Percentiles rank a stretch among this genome's conserved stretches.
Conservation (phyloP, 116 monocot genomes). For the Papilionanthe hybrid region DNA sequence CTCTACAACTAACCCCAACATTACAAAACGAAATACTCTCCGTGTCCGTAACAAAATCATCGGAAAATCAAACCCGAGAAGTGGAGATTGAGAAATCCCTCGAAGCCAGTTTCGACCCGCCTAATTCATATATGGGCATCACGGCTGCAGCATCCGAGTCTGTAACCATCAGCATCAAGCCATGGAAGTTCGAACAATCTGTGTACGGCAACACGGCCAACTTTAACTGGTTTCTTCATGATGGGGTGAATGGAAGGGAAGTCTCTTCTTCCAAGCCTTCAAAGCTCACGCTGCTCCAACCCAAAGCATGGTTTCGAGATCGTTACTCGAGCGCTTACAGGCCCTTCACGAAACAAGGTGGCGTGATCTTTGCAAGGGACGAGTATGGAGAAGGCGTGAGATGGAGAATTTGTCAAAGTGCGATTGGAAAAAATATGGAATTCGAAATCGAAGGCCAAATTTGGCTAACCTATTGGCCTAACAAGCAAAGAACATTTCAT, state of each 20-base stretch:
- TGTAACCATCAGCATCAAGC: conserved; percentile 49
- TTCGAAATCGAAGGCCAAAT: conserved; percentile 70
- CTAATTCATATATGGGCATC: conserved; percentile 36
- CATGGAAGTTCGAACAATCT: conserved; percentile 79
- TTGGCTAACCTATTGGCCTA: conserved; percentile 81
- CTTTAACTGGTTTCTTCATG: conserved; percentile 71
- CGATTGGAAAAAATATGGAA: conserved; percentile 42
- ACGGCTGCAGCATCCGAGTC: conserved; percentile 40
- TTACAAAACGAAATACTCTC: conserved; percentile 47
- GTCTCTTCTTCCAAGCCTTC: conserved; percentile 63
- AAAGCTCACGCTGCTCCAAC: conserved; percentile 47
- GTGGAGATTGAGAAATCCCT: conserved; percentile 40
- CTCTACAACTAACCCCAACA: conserved; percentile 56
- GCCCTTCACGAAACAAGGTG: conserved; percentile 75
- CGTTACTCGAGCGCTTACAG: conserved; percentile 54
- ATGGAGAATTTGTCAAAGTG: conserved; percentile 48
- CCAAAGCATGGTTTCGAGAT: conserved; percentile 55
- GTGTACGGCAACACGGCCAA: conserved; percentile 43
- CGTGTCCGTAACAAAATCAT: conserved; percentile 62
- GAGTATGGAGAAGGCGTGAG: conserved; percentile 69
- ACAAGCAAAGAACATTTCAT: conserved; percentile 48
- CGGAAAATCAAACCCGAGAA: conserved; percentile 54
- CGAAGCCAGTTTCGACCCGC: conserved; percentile 63
- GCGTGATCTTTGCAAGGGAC: conserved; percentile 72
- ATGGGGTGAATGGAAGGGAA: conserved; percentile 55